Base-by-base conservation (phyloP, 805 yeast species). In the Hanseniaspora occidentalis region DNA sequence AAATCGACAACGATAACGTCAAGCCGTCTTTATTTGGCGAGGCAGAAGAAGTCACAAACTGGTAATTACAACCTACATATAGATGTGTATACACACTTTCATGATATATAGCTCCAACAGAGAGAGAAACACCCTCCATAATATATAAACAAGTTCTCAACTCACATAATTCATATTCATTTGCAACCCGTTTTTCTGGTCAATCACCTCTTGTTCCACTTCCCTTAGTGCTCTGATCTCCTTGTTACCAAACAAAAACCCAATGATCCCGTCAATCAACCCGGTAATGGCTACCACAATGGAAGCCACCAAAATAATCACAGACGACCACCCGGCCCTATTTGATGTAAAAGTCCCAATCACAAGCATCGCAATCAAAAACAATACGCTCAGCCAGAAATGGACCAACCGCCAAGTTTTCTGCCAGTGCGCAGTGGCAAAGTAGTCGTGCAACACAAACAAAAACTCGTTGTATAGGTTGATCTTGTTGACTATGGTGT, bases 31-130 rank as follows among this genome's bases (percentile, higher is more conserved):
- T 86, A 10, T 88, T 89, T 57, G 96, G 97, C 1, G 98, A 89
- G 60, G 94, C 95, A 13, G 94, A 83, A 55, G 88, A 83, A 55
- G 88, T 92, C 38, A 85, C 97, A 23, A 83, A 79, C 46, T 89
- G 98, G 98, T 89, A 59, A 55, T 31, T 26, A 21, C 25, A 37
- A 27, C n/a, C n/a, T n/a, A 35, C 25, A 35, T 13, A 35, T 21
- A 22, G 22, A 17, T 20, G 7, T 35, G 14, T 10, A 6, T 9
- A 23, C 24, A 35, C 5, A 21, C 17, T n/a, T 6, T 22, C 24
- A 19, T 31, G n/a, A 14, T 31, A 14, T 31, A 13, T 14, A 31
- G 8, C n/a, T 14, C 13, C 23, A 9, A 21, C 5, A 34, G 16
- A 31, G 21, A 10, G 11, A 33, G 7, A 7, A 33, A 18, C 19